Percentiles rank a stretch among this genome's conserved stretches.
Conservation (phyloP, 2,329 filamentous ascomycete genomes). For the Rosellinia necatrix region DNA sequence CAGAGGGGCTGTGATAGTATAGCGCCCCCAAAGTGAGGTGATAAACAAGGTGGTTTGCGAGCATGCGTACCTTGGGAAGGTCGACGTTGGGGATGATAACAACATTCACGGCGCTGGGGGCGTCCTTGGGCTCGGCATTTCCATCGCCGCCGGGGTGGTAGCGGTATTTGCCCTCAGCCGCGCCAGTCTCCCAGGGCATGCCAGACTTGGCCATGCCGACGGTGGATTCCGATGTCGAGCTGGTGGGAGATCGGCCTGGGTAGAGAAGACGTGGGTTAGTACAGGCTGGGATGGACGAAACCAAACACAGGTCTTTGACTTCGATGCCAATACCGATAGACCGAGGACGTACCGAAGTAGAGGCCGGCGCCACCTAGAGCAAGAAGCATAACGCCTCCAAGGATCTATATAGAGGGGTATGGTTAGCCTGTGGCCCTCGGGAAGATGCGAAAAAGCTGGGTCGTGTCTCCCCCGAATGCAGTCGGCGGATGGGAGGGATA, state of each 20-base stretch:
- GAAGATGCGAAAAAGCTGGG: no score
- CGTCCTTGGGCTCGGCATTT: conserved; percentile 77
- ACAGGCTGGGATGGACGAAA: neutral
- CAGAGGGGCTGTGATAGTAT: neutral
- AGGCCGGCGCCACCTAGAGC: conserved; percentile 87
- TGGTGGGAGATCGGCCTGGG: conserved; percentile 78
- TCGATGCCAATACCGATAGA: neutral
- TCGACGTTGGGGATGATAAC: conserved; percentile 94
- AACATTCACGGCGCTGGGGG: conserved; percentile 92
- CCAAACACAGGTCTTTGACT: neutral
- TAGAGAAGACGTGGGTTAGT: conserved; percentile 5
- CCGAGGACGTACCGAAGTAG: conserved; percentile 71
- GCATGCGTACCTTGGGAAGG: conserved; percentile 74
- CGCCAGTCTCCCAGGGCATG: conserved; percentile 88
- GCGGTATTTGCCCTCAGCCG: conserved; percentile 69
- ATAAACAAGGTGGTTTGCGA: neutral
- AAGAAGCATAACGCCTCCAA: conserved; percentile 87
- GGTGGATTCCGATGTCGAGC: conserved; percentile 76
- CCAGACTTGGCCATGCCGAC: conserved; percentile 75
- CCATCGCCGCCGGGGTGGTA: conserved; percentile 87
- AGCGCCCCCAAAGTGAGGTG: neutral
- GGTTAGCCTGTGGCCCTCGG: conserved; percentile 25
- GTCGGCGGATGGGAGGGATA: conserved; percentile 17
- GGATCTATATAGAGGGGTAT: conserved; percentile 65
- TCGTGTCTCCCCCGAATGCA: neutral